Base-by-base conservation (phyloP, 805 yeast species). In the Dipodascopsis tothii region DNA sequence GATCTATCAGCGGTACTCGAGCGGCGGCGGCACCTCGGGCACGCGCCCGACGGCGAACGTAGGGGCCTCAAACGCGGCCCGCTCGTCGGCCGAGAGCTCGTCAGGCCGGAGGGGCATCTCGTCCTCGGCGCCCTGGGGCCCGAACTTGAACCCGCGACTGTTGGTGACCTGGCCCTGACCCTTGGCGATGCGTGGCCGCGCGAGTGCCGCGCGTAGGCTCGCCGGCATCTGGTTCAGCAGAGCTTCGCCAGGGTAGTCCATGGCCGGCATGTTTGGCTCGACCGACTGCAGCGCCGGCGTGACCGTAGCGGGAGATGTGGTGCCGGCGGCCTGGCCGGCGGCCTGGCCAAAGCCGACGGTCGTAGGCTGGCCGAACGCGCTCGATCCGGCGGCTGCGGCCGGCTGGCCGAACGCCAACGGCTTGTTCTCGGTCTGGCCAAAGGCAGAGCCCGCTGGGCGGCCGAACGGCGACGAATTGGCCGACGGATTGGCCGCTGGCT, bases 21-120 rank as follows among this genome's bases (percentile, higher is more conserved):
- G 33, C 1, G 92, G 87, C 4, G 94, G 92, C 2, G 86, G 78
- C 4, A 76, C 55, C 46, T 81, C 90, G 0, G 94, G 94, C 2
- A 83, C 75, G 21, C 63, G 61, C 0, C 88, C 90, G 25, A 82
- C 55, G n/a, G 61, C 57, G 51, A 83, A 83, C 3, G 46, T 41
- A 0, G 56, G 52, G 1, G 74, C 67, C 48, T 68, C 43, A 33
- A 51, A 54, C 23, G 53, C 51, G 4, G 19, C 21, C 16, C 39
- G 30, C 41, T 48, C 51, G 4, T 32, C 41, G 18, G 16, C 14
- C 11, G 48, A 43, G 25, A 49, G 32, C 32, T 46, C 51, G n/a
- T 20, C 18, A 9, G 30, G 11, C 14, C 11, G 11, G 11, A 14
- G 30, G 9, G 30, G 30, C 30, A 14, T 14, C 14, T 25, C 30